Evolutionary conservation across 2,329 filamentous ascomycete species (phyloP).

Genomic region (Bipolaris zeicola): DNA sequence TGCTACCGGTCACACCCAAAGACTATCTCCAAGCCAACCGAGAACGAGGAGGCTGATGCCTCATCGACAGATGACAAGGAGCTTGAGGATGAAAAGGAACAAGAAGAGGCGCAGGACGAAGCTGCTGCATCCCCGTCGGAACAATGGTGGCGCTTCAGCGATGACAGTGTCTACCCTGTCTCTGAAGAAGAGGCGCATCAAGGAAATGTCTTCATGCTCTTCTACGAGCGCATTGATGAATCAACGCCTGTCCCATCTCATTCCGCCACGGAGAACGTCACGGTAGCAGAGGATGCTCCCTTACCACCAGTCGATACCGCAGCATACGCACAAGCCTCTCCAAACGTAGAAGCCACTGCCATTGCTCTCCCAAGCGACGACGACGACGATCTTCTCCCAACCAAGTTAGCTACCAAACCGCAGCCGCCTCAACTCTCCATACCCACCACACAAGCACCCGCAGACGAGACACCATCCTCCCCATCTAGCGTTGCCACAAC

Average conservation of each 20-base stretch:
- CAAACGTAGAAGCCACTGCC: constrained; percentile 17
- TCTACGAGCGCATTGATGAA: constrained; percentile 71
- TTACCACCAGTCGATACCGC: constrained; percentile 22
- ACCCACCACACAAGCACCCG: not conserved
- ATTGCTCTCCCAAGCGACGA: constrained; percentile 31
- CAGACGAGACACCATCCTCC: not conserved
- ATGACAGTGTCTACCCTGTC: constrained; percentile 79
- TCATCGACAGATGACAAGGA: constrained; percentile 3
- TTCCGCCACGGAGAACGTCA: not conserved
- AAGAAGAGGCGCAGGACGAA: constrained; percentile 21
- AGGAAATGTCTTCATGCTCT: constrained; percentile 92
- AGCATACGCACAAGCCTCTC: not conserved
- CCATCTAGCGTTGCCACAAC: not conserved
- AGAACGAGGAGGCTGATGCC: constrained; percentile 1
- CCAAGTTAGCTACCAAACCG: constrained; percentile 1
- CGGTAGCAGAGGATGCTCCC: constrained; percentile 21
- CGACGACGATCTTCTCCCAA: constrained; percentile 17
- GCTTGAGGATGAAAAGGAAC: constrained; percentile 22
- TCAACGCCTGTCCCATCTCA: constrained; percentile 50
- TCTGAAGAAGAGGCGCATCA: constrained; percentile 75
- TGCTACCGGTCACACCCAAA: constrained; percentile 77
- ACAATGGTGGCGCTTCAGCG: constrained; percentile 90
- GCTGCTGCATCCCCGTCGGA: constrained; percentile 26
- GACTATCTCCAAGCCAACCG: not conserved
- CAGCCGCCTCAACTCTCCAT: not conserved